Evolutionary conservation across 2,329 filamentous ascomycete species (phyloP).

Genomic region (Furcasterigmium sp.): DNA sequence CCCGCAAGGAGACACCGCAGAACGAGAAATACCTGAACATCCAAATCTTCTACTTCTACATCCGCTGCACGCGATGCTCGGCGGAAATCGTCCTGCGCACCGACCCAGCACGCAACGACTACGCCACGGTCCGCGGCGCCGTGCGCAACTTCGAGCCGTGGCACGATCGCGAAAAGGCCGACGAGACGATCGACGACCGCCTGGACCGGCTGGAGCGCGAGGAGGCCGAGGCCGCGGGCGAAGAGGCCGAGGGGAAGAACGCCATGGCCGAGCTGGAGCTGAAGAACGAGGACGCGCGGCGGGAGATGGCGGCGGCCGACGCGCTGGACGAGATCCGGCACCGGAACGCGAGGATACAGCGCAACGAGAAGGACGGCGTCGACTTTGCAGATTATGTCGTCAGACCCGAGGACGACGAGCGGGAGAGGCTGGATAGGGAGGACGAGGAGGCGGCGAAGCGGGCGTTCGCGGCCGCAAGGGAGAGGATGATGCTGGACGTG

Average conservation of each 20-base stretch:
- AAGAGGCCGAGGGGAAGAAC: conserved; percentile 68
- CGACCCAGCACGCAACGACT: conserved; percentile 93
- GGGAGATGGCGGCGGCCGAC: conserved; percentile 95
- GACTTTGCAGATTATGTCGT: conserved; percentile 52
- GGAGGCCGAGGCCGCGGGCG: conserved; percentile 56
- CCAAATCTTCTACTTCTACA: conserved; percentile 80
- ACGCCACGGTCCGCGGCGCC: conserved; percentile 72
- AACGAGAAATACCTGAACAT: conserved; percentile 88
- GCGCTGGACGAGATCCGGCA: conserved; percentile 92
- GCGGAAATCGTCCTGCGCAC: conserved; percentile 77
- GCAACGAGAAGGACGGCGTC: conserved; percentile 63
- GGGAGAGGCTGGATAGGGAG: conserved; percentile 66
- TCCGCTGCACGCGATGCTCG: conserved; percentile 69
- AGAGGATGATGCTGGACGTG: conserved; percentile 36
- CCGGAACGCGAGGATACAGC: conserved; percentile 81
- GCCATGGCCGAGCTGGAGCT: conserved; percentile 94
- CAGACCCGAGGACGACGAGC: conserved; percentile 51
- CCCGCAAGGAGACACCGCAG: conserved; percentile 82
- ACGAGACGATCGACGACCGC: conserved; percentile 82
- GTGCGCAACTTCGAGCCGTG: conserved; percentile 93
- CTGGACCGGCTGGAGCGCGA: conserved; percentile 79
- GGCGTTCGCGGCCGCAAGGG: conserved; percentile 66
- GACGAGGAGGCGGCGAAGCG: conserved; percentile 74
- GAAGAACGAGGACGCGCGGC: conserved; percentile 87
- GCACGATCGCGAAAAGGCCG: conserved; percentile 56